Percentiles rank a stretch among this genome's conserved stretches.
phyloP scores from a whole-genome alignment of 352 stramenopile genomes.

The Aphanomyces cochlioides region DNA sequence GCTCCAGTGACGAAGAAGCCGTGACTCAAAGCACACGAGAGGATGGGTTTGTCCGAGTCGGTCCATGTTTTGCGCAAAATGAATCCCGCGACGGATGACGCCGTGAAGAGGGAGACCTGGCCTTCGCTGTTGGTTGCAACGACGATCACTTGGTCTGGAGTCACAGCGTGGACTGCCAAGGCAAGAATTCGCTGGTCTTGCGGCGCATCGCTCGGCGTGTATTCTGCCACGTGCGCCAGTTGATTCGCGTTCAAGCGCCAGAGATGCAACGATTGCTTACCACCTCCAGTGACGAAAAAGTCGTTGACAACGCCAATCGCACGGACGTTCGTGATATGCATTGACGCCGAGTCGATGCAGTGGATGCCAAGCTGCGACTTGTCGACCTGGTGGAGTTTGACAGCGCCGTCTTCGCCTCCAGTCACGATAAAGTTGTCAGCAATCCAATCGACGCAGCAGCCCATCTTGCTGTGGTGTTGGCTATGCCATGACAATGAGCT shows the following conservation, averaged over 20 bases:
- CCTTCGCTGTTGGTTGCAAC: conserved; percentile 76
- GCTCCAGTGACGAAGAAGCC: conserved; percentile 69
- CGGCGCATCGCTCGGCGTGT: conserved; percentile 50
- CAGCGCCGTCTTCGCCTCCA: conserved; percentile 74
- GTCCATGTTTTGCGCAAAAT: neutral
- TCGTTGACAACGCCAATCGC: conserved; percentile 42
- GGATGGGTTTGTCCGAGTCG: conserved; percentile 64
- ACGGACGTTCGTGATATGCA: conserved; percentile 77
- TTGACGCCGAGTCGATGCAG: conserved; percentile 21
- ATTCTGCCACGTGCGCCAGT: conserved; percentile 47
- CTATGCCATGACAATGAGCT: conserved; percentile 52
- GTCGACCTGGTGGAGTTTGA: conserved; percentile 56
- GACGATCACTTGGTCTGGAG: conserved; percentile 39
- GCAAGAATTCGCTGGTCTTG: conserved; percentile 84
- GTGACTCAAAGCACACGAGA: conserved; percentile 54
- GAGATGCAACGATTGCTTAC: conserved; percentile 76
- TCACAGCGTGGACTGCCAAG: conserved; percentile 37
- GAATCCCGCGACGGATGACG: conserved; percentile 37
- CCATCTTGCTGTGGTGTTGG: conserved; percentile 71
- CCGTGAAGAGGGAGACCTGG: conserved; percentile 52
- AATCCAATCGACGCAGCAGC: conserved; percentile 49
- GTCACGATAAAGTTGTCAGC: conserved; percentile 49
- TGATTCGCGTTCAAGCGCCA: conserved; percentile 52
- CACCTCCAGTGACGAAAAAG: conserved; percentile 53
- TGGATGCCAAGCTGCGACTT: neutral